Evolutionary conservation across 2,329 filamentous ascomycete species (phyloP), one percentile per base, ranked within the genome.

Genomic region (Sporothrix inflata): DNA sequence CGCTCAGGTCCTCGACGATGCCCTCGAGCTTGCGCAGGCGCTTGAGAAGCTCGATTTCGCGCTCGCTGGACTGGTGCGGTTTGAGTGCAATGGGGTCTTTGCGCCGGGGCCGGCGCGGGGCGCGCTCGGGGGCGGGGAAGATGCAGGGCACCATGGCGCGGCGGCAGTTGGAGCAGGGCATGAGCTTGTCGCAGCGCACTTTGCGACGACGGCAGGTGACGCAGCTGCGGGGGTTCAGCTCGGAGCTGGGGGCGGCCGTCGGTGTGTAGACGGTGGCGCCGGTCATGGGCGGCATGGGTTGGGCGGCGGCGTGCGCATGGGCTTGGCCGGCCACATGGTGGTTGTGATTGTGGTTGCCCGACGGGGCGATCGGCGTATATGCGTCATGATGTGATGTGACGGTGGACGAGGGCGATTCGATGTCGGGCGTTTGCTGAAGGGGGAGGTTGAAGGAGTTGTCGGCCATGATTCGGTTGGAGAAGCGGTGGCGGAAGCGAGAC

Each of bases 1-100:
- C 87, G 78, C 89, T 91, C 68, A 91, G 79, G 75, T 91, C 89
- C 79, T 91, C 88, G 19, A 94, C 92, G 38, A 94, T 92, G 60
- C 91, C 91, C 79, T 94, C 92, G 34, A 94, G 81, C 79, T 92
- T 91, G 74, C 89, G 84, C 78, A 94, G 79, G 14, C 92, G 85
- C 80, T 93, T 92, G 80, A 94, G 84, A 73, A 94, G 82, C 82
- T 94, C 92, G 55, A 87, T 82, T 79, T 91, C 89, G 61, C 89
- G 84, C 78, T 90, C 87, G 77, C 85, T 90, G 71, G 87, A 86
- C 70, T 84, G 86, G 76, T 87, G 87, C 76, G 87, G 87, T 24
- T 71, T 70, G 40, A 51, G 67, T 27, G 66, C 19, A 6, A 47
- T 91, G 6, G 88, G 88, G 61, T 91, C 87, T 78, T 91, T 92